A percentile compares a stretch with the other conserved stretches of the same genome.
Evolutionary conservation across 129 eudicot genomes (phyloP).

Genomic region (Tagetes patula): DNA sequence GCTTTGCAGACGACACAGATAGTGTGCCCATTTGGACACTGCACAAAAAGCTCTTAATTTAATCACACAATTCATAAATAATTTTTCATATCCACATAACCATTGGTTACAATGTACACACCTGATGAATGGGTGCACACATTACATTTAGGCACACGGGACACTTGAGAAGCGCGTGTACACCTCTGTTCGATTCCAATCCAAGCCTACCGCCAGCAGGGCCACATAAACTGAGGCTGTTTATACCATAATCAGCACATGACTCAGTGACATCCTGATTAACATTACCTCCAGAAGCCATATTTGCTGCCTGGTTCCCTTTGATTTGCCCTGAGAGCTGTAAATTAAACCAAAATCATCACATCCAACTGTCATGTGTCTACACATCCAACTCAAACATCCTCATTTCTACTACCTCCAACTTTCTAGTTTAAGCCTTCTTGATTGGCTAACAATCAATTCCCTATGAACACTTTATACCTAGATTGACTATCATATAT

Average conservation of each 20-base stretch:
- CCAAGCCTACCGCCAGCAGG: constrained; percentile 38
- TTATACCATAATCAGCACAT: constrained; percentile 41
- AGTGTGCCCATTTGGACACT: constrained; percentile 78
- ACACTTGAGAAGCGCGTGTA: constrained; percentile 40
- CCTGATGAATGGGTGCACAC: constrained; percentile 88
- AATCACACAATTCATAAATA: neutral
- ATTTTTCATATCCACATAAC: constrained; percentile 2
- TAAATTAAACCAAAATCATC: neutral
- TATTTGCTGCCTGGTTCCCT: constrained; percentile 13
- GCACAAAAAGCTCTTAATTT: constrained; percentile 6
- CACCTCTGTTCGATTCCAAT: constrained; percentile 47
- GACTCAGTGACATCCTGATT: constrained; percentile 44
- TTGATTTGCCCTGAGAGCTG: constrained; percentile 24
- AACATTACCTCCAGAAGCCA: constrained; percentile 61
- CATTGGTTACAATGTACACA: constrained; percentile 15
- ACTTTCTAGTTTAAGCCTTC: too few relatives aligned
- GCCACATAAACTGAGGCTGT: constrained; percentile 35
- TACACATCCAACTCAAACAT: too few relatives aligned
- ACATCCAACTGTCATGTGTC: neutral
- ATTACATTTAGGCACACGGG: constrained; percentile 54
- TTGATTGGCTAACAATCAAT: too few relatives aligned
- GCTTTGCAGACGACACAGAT: constrained; percentile 56
- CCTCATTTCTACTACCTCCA: too few relatives aligned
- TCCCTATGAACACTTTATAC: neutral
- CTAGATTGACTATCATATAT: constrained; percentile 14